Evolutionary conservation across 768 basidiomycete species (phyloP).

Genomic region (Amanita polypyramis): DNA sequence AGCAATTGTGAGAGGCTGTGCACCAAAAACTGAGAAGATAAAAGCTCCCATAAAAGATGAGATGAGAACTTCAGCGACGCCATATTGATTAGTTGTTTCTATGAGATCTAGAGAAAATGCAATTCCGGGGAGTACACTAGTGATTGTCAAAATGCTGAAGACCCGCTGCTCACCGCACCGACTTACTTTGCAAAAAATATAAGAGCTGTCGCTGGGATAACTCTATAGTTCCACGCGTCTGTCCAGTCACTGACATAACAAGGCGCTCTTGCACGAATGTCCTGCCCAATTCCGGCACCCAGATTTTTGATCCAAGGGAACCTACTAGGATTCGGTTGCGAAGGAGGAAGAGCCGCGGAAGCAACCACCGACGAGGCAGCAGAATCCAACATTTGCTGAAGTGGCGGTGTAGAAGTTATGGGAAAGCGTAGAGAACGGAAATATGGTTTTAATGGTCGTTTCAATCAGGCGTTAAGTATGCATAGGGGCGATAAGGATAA

Average conservation of each 20-base stretch:
- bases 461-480: too few relatives aligned
- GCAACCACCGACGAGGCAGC: too few relatives aligned
- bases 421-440: too few relatives aligned
- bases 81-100: conserved; percentile 84
- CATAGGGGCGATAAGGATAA: background rate
- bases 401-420: too few relatives aligned
- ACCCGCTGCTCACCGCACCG: background rate
- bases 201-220: conserved; percentile 75
- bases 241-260: conserved; percentile 85
- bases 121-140: conserved; percentile 77
- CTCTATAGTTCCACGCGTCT: conserved; percentile 88
- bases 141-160: background rate
- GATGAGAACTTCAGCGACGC: conserved; percentile 77
- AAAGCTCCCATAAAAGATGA: conserved; percentile 86
- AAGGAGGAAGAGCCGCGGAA: conserved; percentile 8
- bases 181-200: conserved; percentile 80
- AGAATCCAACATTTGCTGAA: background rate
- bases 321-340: conserved; percentile 9
- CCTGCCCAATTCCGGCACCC: conserved; percentile 56
- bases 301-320: conserved; percentile 22
- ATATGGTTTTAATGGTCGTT: too few relatives aligned
- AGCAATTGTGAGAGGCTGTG: conserved; percentile 85
- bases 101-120: conserved; percentile 90
- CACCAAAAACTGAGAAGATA: conserved; percentile 78
- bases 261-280: conserved; percentile 61